A percentile compares a stretch with the other conserved stretches of the same genome.
Conservation (phyloP, 192 early-diverging fungal species). For the Radiomyces spectabilis region DNA sequence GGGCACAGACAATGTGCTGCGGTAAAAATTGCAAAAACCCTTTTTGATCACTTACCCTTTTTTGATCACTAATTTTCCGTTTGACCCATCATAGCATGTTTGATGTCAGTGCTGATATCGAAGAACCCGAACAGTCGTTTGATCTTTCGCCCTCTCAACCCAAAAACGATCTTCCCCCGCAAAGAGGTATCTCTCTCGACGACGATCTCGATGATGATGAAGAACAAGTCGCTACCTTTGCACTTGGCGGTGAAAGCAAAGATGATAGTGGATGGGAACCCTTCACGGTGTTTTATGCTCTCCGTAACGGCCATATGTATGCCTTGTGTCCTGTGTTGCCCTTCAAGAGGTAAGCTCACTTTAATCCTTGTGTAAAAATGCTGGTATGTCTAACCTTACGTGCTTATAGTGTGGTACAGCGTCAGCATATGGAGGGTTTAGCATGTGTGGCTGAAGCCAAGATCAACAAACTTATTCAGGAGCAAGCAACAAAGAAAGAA, state of each 20-base stretch:
- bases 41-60: background rate
- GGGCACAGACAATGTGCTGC: slow-evolving; percentile 51
- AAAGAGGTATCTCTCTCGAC: background rate
- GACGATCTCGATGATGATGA: background rate
- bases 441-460: background rate
- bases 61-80: background rate
- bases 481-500: background rate
- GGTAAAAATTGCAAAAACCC: slow-evolving; percentile 20
- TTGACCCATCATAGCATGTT: slow-evolving; percentile 46
- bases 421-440: slow-evolving; percentile 13
- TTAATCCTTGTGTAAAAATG: background rate
- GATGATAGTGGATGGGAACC: slow-evolving; percentile 55
- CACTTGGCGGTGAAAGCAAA: slow-evolving; percentile 12
- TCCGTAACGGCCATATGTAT: slow-evolving; percentile 64
- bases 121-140: slow-evolving; percentile 62
- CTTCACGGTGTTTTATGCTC: slow-evolving; percentile 62
- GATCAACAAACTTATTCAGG: background rate
- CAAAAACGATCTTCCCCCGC: background rate
- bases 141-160: slow-evolving; percentile 27
- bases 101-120: slow-evolving; percentile 50
- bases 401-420: slow-evolving; percentile 13
- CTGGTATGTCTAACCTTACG: background rate
- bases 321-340: slow-evolving; percentile 76
- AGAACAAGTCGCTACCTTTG: slow-evolving; percentile 11
- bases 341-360: slow-evolving; percentile 38